These are phyloP conservation scores for Epichloe amarillans DNA, from an alignment of 2,329 filamentous ascomycete species.

Conservation along the genomic window DNA sequence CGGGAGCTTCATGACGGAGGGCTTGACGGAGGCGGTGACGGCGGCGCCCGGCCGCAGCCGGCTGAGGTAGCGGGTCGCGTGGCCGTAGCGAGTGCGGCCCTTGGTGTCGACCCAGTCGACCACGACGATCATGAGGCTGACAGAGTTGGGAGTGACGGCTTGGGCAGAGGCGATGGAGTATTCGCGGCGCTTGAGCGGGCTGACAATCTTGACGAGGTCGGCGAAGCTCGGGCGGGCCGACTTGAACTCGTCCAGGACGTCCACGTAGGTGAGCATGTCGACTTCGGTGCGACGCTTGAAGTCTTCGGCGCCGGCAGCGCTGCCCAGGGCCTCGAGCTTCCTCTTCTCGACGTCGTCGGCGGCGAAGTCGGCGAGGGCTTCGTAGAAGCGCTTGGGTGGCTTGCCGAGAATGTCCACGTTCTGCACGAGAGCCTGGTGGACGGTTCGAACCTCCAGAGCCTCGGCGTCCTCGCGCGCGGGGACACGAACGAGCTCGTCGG, in stretches of 20 bases:
- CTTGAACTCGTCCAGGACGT: slow-evolving; percentile 76
- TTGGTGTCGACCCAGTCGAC: slow-evolving; percentile 87
- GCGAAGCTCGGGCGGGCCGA: slow-evolving; percentile 83
- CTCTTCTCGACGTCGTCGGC: slow-evolving; percentile 70
- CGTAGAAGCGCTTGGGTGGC: slow-evolving; percentile 96
- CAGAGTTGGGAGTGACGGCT: slow-evolving; percentile 79
- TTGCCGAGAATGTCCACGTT: slow-evolving; percentile 96
- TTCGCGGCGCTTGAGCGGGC: slow-evolving; percentile 87
- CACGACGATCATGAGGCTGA: slow-evolving; percentile 91
- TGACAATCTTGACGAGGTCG: slow-evolving; percentile 77
- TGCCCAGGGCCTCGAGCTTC: slow-evolving; percentile 62
- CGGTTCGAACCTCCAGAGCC: slow-evolving; percentile 73
- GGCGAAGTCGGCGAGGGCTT: slow-evolving; percentile 76
- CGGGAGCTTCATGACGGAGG: slow-evolving; percentile 98
- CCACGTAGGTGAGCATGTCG: slow-evolving; percentile 82
- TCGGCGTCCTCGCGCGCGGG: slow-evolving; percentile 66
- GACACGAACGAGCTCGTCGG: slow-evolving; percentile 79
- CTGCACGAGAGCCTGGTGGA: slow-evolving; percentile 82
- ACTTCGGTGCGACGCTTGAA: slow-evolving; percentile 89
- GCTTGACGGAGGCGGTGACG: slow-evolving; percentile 89
- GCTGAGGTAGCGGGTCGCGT: slow-evolving; percentile 84
- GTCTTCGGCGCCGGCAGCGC: slow-evolving; percentile 68
- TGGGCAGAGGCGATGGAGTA: slow-evolving; percentile 99
- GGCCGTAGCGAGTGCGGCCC: slow-evolving; percentile 80
- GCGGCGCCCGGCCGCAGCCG: slow-evolving; percentile 59